Percentiles rank a stretch among this genome's conserved stretches.
phyloP scores from a whole-genome alignment of 768 basidiomycete genomes.

The Lactarius indigo region DNA sequence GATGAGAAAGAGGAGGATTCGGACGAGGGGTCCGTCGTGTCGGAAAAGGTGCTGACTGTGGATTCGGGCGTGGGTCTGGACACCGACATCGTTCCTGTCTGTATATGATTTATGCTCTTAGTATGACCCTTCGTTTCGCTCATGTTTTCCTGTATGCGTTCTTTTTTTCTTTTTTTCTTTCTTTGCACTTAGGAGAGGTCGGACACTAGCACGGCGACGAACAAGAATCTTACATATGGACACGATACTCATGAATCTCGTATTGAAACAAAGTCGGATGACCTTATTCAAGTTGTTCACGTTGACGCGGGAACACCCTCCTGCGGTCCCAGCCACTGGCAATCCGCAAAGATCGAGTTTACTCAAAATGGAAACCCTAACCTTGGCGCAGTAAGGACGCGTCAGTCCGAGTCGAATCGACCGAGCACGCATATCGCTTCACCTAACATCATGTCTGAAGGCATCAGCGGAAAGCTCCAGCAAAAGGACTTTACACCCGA shows the following conservation, averaged over 20 bases:
- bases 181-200: slow-evolving; percentile 11
- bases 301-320: neutral
- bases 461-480: slow-evolving; percentile 58
- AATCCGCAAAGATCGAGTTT: slow-evolving; percentile 10
- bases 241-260: slow-evolving; percentile 43
- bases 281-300: too few relatives aligned
- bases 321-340: too few relatives aligned
- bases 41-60: slow-evolving; percentile 22
- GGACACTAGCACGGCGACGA: slow-evolving; percentile 13
- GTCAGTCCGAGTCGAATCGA: slow-evolving; percentile 30
- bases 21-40: slow-evolving; percentile 15
- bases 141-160: slow-evolving; percentile 27
- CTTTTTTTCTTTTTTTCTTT: slow-evolving; percentile 23
- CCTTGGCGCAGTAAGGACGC: slow-evolving; percentile 31
- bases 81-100: slow-evolving; percentile 43
- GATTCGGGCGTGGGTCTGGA: slow-evolving; percentile 19
- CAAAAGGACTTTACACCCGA: slow-evolving; percentile 86
- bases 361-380: slow-evolving; percentile 24
- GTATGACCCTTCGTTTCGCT: slow-evolving; percentile 20
- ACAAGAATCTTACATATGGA: slow-evolving; percentile 25
- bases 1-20: slow-evolving; percentile 14
- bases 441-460: slow-evolving; percentile 61
- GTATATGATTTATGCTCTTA: slow-evolving; percentile 43
- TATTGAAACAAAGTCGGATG: too few relatives aligned
- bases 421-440: neutral